These are phyloP conservation scores for Ocimum tenuiflorum DNA, from an alignment of 257 asterid species.

Conservation along the genomic window DNA sequence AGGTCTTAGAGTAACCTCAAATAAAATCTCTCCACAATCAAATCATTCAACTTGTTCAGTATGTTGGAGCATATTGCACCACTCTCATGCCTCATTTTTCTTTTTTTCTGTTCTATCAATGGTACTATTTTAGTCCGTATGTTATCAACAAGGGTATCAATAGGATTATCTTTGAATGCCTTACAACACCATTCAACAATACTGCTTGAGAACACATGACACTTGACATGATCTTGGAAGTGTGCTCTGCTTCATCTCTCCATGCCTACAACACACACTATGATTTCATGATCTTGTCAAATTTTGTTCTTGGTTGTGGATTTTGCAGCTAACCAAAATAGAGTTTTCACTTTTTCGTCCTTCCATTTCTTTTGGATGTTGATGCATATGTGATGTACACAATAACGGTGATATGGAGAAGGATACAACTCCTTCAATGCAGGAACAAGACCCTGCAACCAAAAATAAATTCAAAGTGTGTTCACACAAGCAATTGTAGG, in stretches of 20 bases:
- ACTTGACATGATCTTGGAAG: not conserved
- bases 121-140: not conserved
- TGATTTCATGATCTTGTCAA: not conserved
- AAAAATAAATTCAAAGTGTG: not conserved
- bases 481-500: not conserved
- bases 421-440: not conserved
- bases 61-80: not conserved
- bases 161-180: not conserved
- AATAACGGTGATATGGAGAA: too few species aligned
- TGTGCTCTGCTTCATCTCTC: not conserved
- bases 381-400: too few species aligned
- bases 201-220: not conserved
- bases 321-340: not conserved
- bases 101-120: not conserved
- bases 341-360: not conserved
- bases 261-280: not conserved
- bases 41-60: too few species aligned
- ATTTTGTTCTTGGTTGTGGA: not conserved
- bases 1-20: too few species aligned
- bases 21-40: too few species aligned
- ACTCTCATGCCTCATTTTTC: not conserved
- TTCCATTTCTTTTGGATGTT: not conserved
- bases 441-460: too few species aligned
- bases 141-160: not conserved
- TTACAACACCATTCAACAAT: not conserved